These are phyloP conservation scores for Phlebiopsis gigantea DNA, from an alignment of 768 basidiomycete genomes.

Conservation along the genomic window DNA sequence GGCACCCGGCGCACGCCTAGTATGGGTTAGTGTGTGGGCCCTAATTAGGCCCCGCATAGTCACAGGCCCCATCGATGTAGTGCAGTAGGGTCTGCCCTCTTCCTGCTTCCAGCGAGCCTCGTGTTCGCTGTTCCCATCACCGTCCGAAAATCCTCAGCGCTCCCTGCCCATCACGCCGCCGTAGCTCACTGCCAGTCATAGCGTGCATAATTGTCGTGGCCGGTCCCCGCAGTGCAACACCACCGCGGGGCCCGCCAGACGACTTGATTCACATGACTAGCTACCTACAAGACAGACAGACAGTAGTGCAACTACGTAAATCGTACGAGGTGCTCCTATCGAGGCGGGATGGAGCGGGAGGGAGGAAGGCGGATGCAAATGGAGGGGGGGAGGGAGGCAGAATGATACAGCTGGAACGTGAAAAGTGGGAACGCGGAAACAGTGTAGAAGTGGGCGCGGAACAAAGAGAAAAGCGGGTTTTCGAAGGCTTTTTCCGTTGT, in stretches of 20 bases:
- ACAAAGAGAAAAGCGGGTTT: conserved; percentile 26
- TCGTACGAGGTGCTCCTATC: conserved; percentile 3
- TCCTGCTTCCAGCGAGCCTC: not conserved
- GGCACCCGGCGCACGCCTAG: not conserved
- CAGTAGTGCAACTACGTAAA: not conserved
- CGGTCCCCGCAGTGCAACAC: not conserved
- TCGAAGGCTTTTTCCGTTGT: conserved; percentile 33
- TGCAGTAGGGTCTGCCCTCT: not conserved
- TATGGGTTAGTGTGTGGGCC: not conserved
- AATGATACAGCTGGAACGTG: conserved; percentile 16
- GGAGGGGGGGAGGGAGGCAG: conserved; percentile 18
- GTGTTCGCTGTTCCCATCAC: not conserved
- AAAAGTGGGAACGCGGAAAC: conserved; percentile 14
- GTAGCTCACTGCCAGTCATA: not conserved
- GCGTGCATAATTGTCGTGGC: not conserved
- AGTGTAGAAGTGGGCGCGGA: conserved; percentile 25
- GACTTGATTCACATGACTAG: conserved; percentile 4
- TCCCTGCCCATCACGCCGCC: not conserved
- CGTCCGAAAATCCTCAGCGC: not conserved
- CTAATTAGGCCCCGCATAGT: not conserved
- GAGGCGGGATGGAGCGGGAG: not conserved
- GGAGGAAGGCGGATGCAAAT: conserved; percentile 7
- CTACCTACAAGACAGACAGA: not conserved
- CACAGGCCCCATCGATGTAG: not conserved
- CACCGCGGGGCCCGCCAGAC: not conserved